A percentile compares a stretch with the other conserved stretches of the same genome.
Evolutionary conservation across 2,329 filamentous ascomycete species (phyloP).

Genomic region (Paraphaeosphaeria sporulosa): DNA sequence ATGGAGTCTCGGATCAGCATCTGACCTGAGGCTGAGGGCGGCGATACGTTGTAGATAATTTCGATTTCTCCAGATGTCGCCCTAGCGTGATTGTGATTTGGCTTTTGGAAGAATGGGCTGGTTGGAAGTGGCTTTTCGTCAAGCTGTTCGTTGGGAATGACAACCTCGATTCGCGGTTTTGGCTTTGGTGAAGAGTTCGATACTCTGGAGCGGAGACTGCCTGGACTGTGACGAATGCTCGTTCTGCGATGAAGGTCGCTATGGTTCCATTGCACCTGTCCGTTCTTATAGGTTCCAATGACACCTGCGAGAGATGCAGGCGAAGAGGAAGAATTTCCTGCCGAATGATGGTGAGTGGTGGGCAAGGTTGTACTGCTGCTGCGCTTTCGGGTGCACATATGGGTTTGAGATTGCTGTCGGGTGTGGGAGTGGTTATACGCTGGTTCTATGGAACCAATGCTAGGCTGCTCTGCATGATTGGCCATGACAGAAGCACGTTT

Average conservation of each 20-base stretch:
- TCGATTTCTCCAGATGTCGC: slow-evolving; percentile 30
- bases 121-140: slow-evolving; percentile 40
- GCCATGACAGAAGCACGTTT: slow-evolving; percentile 42
- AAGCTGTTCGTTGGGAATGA: slow-evolving; percentile 44
- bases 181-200: slow-evolving; percentile 26
- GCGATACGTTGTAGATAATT: slow-evolving; percentile 38
- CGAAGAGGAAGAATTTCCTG: slow-evolving; percentile 34
- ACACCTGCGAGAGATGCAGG: slow-evolving; percentile 35
- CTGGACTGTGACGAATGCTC: slow-evolving; percentile 16
- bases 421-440: slow-evolving; percentile 20
- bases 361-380: slow-evolving; percentile 28
- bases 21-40: slow-evolving; percentile 37
- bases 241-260: slow-evolving; percentile 18
- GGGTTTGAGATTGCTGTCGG: slow-evolving; percentile 25
- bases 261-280: slow-evolving; percentile 52
- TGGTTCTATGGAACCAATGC: slow-evolving; percentile 39
- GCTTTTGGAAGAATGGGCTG: slow-evolving; percentile 35
- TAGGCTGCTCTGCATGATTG: slow-evolving; percentile 50
- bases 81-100: slow-evolving; percentile 29
- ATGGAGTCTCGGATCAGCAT: slow-evolving; percentile 35
- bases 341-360: slow-evolving; percentile 23
- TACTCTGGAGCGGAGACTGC: slow-evolving; percentile 15
- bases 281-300: slow-evolving; percentile 57
- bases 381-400: slow-evolving; percentile 27
- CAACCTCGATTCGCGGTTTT: slow-evolving; percentile 46